Percentiles rank a stretch among this genome's conserved stretches.
Evolutionary conservation across 1,139 yeast genomes (phyloP).

Genomic region (Pichia sp.): DNA sequence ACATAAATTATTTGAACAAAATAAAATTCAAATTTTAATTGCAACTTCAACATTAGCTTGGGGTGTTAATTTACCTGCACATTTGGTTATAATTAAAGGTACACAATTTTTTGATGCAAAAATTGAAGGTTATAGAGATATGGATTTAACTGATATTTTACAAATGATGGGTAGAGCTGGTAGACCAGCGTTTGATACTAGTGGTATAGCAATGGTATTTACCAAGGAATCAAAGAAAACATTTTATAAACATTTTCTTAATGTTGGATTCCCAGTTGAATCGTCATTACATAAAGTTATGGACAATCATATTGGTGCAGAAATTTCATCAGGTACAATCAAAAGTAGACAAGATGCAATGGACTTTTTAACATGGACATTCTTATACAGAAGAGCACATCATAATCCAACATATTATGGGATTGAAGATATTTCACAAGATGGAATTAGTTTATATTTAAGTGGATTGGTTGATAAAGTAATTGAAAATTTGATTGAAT

Average conservation of each 20-base stretch:
- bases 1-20: constrained; percentile 76
- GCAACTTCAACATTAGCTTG: constrained; percentile 97
- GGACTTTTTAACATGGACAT: constrained; percentile 93
- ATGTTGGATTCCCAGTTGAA: constrained; percentile 96
- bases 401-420: constrained; percentile 95
- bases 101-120: constrained; percentile 84
- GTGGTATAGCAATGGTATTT: constrained; percentile 91
- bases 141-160: constrained; percentile 86
- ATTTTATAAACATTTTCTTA: constrained; percentile 89
- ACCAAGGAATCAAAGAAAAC: constrained; percentile 88
- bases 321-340: constrained; percentile 84
- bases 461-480: constrained; percentile 68
- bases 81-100: constrained; percentile 87
- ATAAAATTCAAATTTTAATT: constrained; percentile 80
- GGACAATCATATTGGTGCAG: constrained; percentile 96
- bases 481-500: constrained; percentile 59
- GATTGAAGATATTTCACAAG: constrained; percentile 60
- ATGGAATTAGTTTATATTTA: constrained; percentile 65
- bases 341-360: constrained; percentile 78
- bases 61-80: constrained; percentile 97
- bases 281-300: constrained; percentile 88
- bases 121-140: constrained; percentile 72
- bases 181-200: constrained; percentile 92
- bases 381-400: constrained; percentile 85
- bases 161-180: constrained; percentile 97